Base-by-base conservation (phyloP, 176 grass and related monocot genomes). In the Cenchrus fungigraminus region DNA sequence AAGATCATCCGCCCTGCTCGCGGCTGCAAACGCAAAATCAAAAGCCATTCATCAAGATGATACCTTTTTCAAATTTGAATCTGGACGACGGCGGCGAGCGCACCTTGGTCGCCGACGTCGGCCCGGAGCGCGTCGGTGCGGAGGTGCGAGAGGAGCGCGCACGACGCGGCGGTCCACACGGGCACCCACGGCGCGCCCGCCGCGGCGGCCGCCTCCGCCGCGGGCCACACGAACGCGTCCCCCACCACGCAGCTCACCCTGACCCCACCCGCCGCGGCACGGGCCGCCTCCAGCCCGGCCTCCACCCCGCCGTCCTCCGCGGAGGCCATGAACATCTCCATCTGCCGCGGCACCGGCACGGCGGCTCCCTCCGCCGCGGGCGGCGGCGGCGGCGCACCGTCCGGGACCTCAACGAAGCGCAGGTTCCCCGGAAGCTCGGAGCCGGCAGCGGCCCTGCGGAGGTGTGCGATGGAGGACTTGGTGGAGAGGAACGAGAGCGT, bases 171-270 rank as follows among this genome's bases (percentile, higher is more conserved):
- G 0, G 87, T 92, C 87, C 70, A 92, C 1, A 95, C 49, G 0
- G 93, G 47, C n/a, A 95, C 75, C 90, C 87, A 95, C 14, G 70
- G 83, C 19, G 66, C 82, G 0, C 65, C 82, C 0, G 16, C 25
- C 25, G 57, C 56, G 8, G 42, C 71, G n/a, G 93, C 90, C 15
- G 83, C 89, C 9, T 92, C 87, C 0, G 74, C 90, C 13, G 93
- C 90, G 6, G 87, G 76, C 93, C 85, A 95, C 25, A 95, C 43
- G 83, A 95, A 95, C 50, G 85, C 87, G 69, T 90, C 93, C 12
- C 54, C 79, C 15, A 89, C 81, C 6, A 94, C 81, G 89, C 89
- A 91, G 59, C n/a, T 94, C 31, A 92, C 90, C 83, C 49, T 55
- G 9, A 4, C 71, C 7, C 70, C 90, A 0, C 79, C 80, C 6